Evolutionary conservation across 129 eudicot species (phyloP).

Genomic region (Dittrichia graveolens): DNA sequence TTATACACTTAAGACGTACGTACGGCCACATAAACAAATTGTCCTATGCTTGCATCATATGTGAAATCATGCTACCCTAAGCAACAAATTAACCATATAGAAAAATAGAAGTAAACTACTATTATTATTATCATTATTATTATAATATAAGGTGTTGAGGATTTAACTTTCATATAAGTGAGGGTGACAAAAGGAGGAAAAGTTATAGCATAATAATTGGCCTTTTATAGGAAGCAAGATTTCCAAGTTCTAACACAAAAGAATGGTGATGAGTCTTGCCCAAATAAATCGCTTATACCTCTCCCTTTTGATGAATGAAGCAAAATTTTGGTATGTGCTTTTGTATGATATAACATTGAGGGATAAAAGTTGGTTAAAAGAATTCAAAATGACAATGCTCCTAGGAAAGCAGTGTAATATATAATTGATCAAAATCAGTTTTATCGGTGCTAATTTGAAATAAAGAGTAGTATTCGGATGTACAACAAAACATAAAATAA

Average conservation of each 20-base stretch:
- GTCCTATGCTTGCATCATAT: constrained; percentile 34
- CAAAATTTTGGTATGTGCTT: neutral
- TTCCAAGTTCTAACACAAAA: constrained; percentile 18
- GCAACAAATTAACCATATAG: constrained; percentile 20
- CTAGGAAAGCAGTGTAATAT: neutral
- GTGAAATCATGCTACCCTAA: constrained; percentile 40
- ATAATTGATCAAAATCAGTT: neutral
- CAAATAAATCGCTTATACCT: constrained; percentile 5
- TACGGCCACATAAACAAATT: neutral
- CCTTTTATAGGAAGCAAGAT: constrained; percentile 37
- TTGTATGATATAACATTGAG: too few relatives aligned
- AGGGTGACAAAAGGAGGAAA: constrained; percentile 25
- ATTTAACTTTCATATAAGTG: constrained; percentile 38
- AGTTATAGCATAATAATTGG: constrained; percentile 36
- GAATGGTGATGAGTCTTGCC: constrained; percentile 25
- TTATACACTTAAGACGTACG: too few relatives aligned
- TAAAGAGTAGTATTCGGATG: too few relatives aligned
- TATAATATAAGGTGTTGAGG: constrained; percentile 23
- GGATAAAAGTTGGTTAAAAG: neutral
- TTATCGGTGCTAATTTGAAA: too few relatives aligned
- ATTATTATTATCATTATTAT: too few relatives aligned
- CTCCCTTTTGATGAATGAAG: constrained; percentile 9
- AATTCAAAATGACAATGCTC: neutral
- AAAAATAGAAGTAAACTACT: constrained; percentile 9
- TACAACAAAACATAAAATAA: too few relatives aligned